Evolutionary conservation across 2,329 filamentous ascomycete species (phyloP).

Genomic region (Curvularia sp.): DNA sequence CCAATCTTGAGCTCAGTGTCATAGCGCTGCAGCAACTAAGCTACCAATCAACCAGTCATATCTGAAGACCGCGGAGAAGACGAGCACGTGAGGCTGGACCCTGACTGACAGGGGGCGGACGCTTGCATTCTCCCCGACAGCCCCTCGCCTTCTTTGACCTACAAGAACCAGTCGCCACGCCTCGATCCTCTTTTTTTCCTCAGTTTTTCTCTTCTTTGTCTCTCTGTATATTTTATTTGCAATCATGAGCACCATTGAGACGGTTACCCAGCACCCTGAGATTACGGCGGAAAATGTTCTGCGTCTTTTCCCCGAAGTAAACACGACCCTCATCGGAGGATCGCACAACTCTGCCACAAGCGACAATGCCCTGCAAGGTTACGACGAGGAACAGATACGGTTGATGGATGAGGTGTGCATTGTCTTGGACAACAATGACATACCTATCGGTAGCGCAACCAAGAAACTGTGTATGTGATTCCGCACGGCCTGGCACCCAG

Average conservation of each 20-base stretch:
- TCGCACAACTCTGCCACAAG: slow-evolving; percentile 64
- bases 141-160: neutral
- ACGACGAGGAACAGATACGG: slow-evolving; percentile 96
- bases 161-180: slow-evolving; percentile 7
- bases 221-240: slow-evolving; percentile 8
- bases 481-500: neutral
- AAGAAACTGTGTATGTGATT: slow-evolving; percentile 87
- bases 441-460: slow-evolving; percentile 92
- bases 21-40: neutral
- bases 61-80: neutral
- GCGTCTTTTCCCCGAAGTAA: slow-evolving; percentile 85
- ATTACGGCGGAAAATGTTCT: slow-evolving; percentile 89
- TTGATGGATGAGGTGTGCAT: slow-evolving; percentile 99
- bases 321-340: slow-evolving; percentile 65
- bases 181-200: slow-evolving; percentile 9
- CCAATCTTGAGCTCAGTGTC: neutral
- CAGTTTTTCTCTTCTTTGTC: too few relatives aligned
- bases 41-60: neutral
- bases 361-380: slow-evolving; percentile 79
- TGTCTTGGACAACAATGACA: slow-evolving; percentile 89
- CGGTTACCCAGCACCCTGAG: slow-evolving; percentile 56
- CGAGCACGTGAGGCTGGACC: slow-evolving; percentile 13
- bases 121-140: slow-evolving; percentile 9
- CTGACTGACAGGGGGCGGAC: slow-evolving; percentile 8
- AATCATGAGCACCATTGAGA: slow-evolving; percentile 45